Base-by-base conservation (phyloP, 2,329 filamentous ascomycete genomes). In the Scedosporium apiospermum region DNA sequence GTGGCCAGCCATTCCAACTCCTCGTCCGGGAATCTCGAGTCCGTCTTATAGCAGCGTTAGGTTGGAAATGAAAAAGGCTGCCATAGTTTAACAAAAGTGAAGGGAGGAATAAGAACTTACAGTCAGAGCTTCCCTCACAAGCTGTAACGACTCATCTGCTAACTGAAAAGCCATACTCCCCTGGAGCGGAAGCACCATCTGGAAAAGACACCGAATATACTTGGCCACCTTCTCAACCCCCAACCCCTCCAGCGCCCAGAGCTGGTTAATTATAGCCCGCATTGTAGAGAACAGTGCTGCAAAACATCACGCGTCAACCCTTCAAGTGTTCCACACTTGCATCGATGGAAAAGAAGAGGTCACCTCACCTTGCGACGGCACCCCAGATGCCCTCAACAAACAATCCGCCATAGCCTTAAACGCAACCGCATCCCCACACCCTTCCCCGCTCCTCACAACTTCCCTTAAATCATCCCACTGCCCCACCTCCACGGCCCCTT, bases 1-100 rank as follows among this genome's bases (percentile, higher is more conserved):
- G 84, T 83, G 0, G 85, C 84, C n/a, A 95, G 81, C 88, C 89
- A 95, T 68, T 91, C 87, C 1, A 93, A 74, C 69, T 95, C 90
- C 3, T 82, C 80, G 0, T 75, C 68, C 0, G 90, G 89, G 69
- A 90, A 90, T 59, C 66, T 38, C 62, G 65, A 21, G 42, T 63
- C 30, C 44, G 62, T 58, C 58, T 64, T 58, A 64, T 41, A 18
- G 27, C n/a, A 12, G 6, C 3, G 14, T 16, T 5, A 53, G 30
- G 6, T 30, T 6, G 27, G 27, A 4, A 30, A 6, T 1, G 27
- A 30, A 30, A 30, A 6, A 30, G 4, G 27, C 6, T 30, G 42
- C 12, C 6, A 41, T 4, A 60, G 6, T 23, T 60, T 18, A 12
- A 38, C 55, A 18, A 60, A 49, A 61, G 57, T 57, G 12, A 55